Percentiles rank a stretch among this genome's conserved stretches.
These are phyloP conservation scores for Fusarium sp. DNA, from an alignment of 2,329 filamentous ascomycete genomes.

Conservation along the genomic window DNA sequence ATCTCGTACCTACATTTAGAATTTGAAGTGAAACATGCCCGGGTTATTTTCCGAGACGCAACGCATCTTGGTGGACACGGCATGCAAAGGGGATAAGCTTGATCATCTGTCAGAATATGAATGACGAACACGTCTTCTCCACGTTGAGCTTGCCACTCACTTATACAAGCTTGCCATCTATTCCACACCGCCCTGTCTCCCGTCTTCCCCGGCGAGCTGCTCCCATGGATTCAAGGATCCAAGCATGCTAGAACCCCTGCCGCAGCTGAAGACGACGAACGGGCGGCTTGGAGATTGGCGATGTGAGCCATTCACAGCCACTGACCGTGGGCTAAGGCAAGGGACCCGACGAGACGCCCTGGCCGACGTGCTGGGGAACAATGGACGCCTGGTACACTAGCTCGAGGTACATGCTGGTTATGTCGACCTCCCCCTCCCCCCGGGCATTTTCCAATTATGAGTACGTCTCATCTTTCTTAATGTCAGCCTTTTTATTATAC, in stretches of 20 bases:
- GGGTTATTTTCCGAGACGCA: neutral
- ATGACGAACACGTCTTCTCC: neutral
- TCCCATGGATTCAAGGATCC: conserved; percentile 9
- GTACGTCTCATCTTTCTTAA: neutral
- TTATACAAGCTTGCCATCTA: conserved; percentile 4
- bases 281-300: conserved; percentile 11
- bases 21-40: conserved; percentile 17
- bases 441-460: neutral
- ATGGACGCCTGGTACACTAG: conserved; percentile 1
- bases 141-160: neutral
- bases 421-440: neutral
- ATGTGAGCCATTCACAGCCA: conserved; percentile 12
- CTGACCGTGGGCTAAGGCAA: conserved; percentile 4
- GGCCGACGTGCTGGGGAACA: conserved; percentile 9
- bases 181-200: conserved; percentile 15
- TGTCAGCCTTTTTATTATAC: neutral
- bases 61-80: conserved; percentile 7
- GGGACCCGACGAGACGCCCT: conserved; percentile 6
- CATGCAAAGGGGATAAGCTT: conserved; percentile 9
- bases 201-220: conserved; percentile 15
- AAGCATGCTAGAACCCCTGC: conserved; percentile 29
- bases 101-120: neutral
- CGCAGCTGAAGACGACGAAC: conserved; percentile 10
- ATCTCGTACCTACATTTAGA: conserved; percentile 15
- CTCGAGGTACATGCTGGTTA: neutral